Percentiles rank a stretch among this genome's conserved stretches.
Conservation (phyloP, 306 rosid species). For the Bauhinia variegata region DNA sequence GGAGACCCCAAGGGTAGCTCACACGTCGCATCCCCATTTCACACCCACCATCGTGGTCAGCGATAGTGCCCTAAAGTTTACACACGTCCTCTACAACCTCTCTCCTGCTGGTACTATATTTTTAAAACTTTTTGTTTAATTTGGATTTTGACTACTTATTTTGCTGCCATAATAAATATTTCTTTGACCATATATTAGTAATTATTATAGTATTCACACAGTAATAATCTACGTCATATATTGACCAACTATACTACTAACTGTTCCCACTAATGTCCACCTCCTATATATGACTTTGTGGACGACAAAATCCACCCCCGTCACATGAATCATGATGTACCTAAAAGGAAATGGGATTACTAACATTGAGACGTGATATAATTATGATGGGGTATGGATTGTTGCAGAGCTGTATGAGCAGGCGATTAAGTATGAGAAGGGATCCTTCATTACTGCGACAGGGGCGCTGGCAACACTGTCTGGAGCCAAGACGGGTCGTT, state of each 20-base stretch:
- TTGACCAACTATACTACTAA: too few relatives aligned
- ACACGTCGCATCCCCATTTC: conserved; percentile 45
- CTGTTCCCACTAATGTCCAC: too few relatives aligned
- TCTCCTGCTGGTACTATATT: conserved; percentile 99
- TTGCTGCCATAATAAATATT: too few relatives aligned
- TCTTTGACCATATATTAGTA: too few relatives aligned
- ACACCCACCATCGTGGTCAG: conserved; percentile 66
- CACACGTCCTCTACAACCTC: conserved; percentile 89
- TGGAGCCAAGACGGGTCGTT: conserved; percentile 94
- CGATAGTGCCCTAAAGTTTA: conserved; percentile 84
- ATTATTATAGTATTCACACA: too few relatives aligned
- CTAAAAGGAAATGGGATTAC: too few relatives aligned
- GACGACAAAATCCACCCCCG: conserved; percentile 21
- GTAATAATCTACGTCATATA: too few relatives aligned
- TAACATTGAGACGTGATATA: too few relatives aligned
- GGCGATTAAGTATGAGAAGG: conserved; percentile 85
- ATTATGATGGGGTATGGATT: too few relatives aligned
- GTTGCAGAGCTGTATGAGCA: conserved; percentile 78
- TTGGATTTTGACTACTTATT: too few relatives aligned
- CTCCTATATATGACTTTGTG: conserved; percentile 16
- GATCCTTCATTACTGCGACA: conserved; percentile 68
- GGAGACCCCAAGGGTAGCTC: conserved; percentile 38
- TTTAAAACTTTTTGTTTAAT: too few relatives aligned
- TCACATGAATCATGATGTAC: too few relatives aligned
- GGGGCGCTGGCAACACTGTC: conserved; percentile 96